phyloP scores from a whole-genome alignment of 345 rosid species.

The Hibiscus mutabilis region DNA sequence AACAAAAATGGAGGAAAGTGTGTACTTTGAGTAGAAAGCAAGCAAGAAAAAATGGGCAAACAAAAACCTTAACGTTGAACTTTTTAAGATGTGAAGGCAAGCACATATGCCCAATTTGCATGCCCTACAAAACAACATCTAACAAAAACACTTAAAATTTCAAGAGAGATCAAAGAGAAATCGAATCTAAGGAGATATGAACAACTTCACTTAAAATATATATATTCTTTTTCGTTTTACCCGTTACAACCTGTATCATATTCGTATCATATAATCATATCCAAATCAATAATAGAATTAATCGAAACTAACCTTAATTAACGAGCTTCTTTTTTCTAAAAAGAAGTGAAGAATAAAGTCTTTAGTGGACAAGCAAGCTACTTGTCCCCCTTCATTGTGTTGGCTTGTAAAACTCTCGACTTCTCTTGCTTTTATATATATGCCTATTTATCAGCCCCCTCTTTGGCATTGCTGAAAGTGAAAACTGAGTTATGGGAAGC shows the following conservation, averaged over 20 bases:
- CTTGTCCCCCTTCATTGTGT: slow-evolving; percentile 29
- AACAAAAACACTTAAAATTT: not conserved
- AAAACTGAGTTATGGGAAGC: slow-evolving; percentile 24
- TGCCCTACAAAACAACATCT: not conserved
- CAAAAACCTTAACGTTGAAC: slow-evolving; percentile 22
- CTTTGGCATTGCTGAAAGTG: too few species aligned
- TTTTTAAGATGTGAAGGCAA: slow-evolving; percentile 49
- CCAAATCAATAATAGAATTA: not conserved
- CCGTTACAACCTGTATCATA: slow-evolving; percentile 9
- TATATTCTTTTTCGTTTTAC: slow-evolving; percentile 6
- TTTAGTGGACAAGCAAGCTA: slow-evolving; percentile 25
- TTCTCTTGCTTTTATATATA: slow-evolving; percentile 3
- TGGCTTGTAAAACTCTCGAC: slow-evolving; percentile 9
- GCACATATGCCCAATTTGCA: slow-evolving; percentile 55
- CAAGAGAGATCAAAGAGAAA: not conserved
- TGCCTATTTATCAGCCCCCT: not conserved
- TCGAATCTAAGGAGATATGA: not conserved
- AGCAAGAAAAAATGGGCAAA: slow-evolving; percentile 43
- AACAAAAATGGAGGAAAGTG: not conserved
- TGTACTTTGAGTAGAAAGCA: slow-evolving; percentile 68
- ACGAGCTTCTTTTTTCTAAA: not conserved
- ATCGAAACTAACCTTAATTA: not conserved
- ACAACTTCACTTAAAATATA: slow-evolving; percentile 9
- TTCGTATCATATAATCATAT: not conserved
- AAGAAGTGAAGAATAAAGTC: slow-evolving; percentile 11